Conservation (phyloP, 2,329 filamentous ascomycete species). For the Clonostachys chloroleuca region DNA sequence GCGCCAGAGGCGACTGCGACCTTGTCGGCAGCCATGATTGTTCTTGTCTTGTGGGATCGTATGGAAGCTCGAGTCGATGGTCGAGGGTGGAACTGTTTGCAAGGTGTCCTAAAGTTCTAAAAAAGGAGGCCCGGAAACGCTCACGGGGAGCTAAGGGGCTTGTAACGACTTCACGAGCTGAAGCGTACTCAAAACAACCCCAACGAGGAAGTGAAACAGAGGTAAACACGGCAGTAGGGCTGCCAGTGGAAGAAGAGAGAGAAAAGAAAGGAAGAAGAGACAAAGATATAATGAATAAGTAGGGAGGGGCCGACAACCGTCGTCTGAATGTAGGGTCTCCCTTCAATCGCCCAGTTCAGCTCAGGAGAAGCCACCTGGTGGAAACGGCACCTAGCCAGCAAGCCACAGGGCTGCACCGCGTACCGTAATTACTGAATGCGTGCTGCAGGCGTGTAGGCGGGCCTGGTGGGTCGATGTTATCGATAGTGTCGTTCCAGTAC, state of each 20-base stretch:
- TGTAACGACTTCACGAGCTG: constrained; percentile 3
- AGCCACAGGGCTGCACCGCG: no score
- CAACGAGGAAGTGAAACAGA: background rate
- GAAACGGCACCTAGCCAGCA: background rate
- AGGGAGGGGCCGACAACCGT: background rate
- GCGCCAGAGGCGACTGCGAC: constrained; percentile 55
- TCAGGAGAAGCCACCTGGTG: background rate
- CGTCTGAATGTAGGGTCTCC: background rate
- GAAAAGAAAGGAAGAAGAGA: background rate
- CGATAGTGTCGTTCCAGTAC: no score
- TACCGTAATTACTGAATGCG: no score
- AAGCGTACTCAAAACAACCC: background rate
- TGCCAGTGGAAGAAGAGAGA: background rate
- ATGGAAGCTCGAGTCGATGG: constrained; percentile 1
- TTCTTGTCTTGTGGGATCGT: background rate
- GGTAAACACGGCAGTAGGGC: background rate
- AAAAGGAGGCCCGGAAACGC: constrained; percentile 3
- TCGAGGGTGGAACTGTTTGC: background rate
- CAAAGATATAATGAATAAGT: background rate
- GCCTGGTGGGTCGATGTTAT: no score
- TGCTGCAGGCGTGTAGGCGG: no score
- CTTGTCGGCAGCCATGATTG: constrained; percentile 48
- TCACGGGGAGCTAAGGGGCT: background rate
- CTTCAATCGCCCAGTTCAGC: no score
- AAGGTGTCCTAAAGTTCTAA: background rate